These are phyloP conservation scores for Priceomyces melissophilus DNA, from an alignment of 805 yeast species.

Conservation along the genomic window DNA sequence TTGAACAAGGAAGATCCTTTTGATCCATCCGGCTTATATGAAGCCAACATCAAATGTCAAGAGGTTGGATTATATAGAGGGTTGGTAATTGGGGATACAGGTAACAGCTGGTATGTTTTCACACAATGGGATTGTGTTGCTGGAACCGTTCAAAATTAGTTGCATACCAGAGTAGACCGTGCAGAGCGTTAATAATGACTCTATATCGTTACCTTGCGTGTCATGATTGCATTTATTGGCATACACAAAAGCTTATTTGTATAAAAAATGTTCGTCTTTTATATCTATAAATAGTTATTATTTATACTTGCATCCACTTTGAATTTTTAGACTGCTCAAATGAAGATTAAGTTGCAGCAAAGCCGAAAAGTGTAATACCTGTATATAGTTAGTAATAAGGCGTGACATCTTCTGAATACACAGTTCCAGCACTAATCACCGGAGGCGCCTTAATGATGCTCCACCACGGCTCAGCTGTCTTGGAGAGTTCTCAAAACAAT, in stretches of 20 bases:
- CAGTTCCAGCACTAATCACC: no score
- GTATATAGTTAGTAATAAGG: no score
- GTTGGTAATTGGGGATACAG: constrained; percentile 72
- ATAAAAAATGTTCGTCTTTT: neutral
- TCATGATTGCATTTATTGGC: neutral
- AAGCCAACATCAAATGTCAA: constrained; percentile 53
- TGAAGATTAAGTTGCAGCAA: no score
- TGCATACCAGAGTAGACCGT: neutral
- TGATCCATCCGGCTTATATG: constrained; percentile 55
- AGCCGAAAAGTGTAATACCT: no score
- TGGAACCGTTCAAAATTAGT: constrained; percentile 11
- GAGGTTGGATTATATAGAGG: constrained; percentile 85
- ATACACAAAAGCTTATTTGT: neutral
- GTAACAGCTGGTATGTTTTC: constrained; percentile 79
- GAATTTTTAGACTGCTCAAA: neutral
- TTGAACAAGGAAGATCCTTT: constrained; percentile 48
- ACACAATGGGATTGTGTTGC: constrained; percentile 80
- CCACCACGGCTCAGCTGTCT: no score
- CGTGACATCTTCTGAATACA: no score
- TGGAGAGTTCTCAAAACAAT: neutral
- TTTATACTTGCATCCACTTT: neutral
- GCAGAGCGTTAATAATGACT: neutral
- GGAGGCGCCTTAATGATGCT: no score
- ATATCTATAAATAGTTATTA: neutral
- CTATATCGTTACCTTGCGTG: neutral